Conservation (phyloP, 345 rosid genomes). For the Geranium brycei region DNA sequence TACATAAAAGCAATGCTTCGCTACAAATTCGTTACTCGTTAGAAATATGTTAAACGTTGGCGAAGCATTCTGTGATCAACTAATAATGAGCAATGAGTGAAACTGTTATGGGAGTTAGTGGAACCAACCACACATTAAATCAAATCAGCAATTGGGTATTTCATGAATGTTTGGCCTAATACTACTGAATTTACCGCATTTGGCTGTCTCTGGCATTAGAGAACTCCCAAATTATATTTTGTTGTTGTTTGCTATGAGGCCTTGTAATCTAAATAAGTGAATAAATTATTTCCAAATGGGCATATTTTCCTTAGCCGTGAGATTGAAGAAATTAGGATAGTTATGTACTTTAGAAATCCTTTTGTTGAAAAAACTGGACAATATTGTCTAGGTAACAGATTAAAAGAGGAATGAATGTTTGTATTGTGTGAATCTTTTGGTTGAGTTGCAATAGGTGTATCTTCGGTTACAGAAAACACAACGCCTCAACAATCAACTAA, state of each 20-base stretch:
- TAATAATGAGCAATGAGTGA: too few species aligned
- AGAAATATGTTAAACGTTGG: too few species aligned
- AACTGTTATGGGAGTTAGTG: too few species aligned
- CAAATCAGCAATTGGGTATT: too few species aligned
- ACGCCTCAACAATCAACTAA: neutral
- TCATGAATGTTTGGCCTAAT: too few species aligned
- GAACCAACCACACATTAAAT: too few species aligned
- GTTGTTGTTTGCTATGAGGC: neutral
- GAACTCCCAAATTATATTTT: too few species aligned
- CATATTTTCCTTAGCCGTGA: neutral
- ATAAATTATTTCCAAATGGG: neutral
- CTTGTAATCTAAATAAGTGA: neutral
- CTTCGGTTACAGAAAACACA: neutral
- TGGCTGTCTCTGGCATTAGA: too few species aligned
- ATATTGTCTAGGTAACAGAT: neutral
- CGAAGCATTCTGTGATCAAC: too few species aligned
- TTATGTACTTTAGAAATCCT: neutral
- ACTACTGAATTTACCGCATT: too few species aligned
- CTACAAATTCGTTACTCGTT: too few species aligned
- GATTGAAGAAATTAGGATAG: neutral
- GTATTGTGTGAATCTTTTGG: neutral
- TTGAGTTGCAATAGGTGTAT: neutral
- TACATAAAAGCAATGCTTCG: too few species aligned
- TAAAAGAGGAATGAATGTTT: neutral
- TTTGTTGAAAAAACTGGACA: neutral